Base-by-base conservation (phyloP, 352 stramenopile species). In the Globisporangium cederbergense region DNA sequence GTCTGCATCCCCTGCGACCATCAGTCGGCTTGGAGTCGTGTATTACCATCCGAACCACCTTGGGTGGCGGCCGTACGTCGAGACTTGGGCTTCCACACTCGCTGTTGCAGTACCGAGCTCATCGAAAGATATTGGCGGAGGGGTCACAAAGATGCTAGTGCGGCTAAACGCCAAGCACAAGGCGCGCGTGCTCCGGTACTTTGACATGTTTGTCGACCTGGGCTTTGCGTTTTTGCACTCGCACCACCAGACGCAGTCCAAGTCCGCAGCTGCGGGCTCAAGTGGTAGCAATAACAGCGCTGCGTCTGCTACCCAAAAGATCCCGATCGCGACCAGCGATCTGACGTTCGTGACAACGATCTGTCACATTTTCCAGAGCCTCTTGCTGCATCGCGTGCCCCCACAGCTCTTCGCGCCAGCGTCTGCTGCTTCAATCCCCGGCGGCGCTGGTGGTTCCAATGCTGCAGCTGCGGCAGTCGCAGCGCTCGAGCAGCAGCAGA, bases 1-100 rank as follows among this genome's bases (percentile, higher is more conserved):
- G 4, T 91, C 90, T 4, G 94, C 94, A 4, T 98, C 90, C 1
- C 94, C 94, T 3, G 94, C 94, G 10, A 98, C 93, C 16, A 91
- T 98, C 9, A 97, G 87, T 50, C 85, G 91, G 2, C 82, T 97
- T 11, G 93, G 93, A 40, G 89, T 98, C 28, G 78, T 98, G 8
- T 98, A 97, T 68, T 96, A 98, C 60, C 76, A 86, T 34, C 68
- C 69, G 0, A 69, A 65, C 7, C 79, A 84, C 36, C 69, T 96
- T 2, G 83, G 81, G 1, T 95, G 86, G 85, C 70, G 71, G 9
- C 73, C 86, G 28, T 79, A 79, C 42, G 79, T 93, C 0, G 74
- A 89, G 11, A 76, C 80, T 0, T 91, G 83, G 83, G 58, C 88
- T 11, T 75, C 86, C 3, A 72, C 65, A 22, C 70, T 91, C 9